Percentiles rank a stretch among this genome's conserved stretches.
Conservation (phyloP, 257 asterid genomes). For the Solanum arcanum region DNA sequence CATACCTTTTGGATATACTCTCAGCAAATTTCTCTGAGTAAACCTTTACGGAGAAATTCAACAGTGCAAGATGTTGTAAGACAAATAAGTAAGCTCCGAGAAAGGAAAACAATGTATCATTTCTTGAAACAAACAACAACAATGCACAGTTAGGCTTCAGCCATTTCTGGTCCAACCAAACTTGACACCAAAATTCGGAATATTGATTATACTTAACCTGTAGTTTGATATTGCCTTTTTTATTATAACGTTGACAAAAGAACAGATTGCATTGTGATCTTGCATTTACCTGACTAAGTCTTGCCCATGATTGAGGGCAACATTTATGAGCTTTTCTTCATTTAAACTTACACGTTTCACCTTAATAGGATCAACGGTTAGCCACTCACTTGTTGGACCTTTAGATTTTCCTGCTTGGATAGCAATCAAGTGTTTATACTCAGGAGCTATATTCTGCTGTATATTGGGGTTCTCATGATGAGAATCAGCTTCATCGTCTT, state of each 20-base stretch:
- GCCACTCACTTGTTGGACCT: slow-evolving; percentile 53
- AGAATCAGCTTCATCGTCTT: slow-evolving; percentile 28
- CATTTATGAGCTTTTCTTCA: slow-evolving; percentile 69
- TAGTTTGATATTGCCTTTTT: not conserved
- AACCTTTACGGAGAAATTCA: slow-evolving; percentile 25
- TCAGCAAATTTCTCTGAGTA: slow-evolving; percentile 64
- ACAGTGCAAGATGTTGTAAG: not conserved
- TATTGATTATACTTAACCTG: not conserved
- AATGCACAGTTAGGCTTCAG: not conserved
- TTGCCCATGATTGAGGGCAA: slow-evolving; percentile 47
- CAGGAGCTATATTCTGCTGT: slow-evolving; percentile 25
- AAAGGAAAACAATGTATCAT: not conserved
- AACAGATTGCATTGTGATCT: not conserved
- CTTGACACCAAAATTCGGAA: not conserved
- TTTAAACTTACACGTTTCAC: slow-evolving; percentile 69
- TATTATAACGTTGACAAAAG: not conserved
- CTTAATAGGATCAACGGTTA: slow-evolving; percentile 23
- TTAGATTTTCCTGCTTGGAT: slow-evolving; percentile 53
- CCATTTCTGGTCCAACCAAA: not conserved
- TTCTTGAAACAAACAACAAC: not conserved
- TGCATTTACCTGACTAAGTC: slow-evolving; percentile 43
- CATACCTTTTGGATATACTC: slow-evolving; percentile 65
- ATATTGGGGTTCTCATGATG: slow-evolving; percentile 9
- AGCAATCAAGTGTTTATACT: slow-evolving; percentile 56
- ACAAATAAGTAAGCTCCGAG: not conserved